Evolutionary conservation across 2,329 filamentous ascomycete genomes (phyloP), one percentile per base, ranked within the genome.

Genomic region (Colletotrichum nymphaeae): DNA sequence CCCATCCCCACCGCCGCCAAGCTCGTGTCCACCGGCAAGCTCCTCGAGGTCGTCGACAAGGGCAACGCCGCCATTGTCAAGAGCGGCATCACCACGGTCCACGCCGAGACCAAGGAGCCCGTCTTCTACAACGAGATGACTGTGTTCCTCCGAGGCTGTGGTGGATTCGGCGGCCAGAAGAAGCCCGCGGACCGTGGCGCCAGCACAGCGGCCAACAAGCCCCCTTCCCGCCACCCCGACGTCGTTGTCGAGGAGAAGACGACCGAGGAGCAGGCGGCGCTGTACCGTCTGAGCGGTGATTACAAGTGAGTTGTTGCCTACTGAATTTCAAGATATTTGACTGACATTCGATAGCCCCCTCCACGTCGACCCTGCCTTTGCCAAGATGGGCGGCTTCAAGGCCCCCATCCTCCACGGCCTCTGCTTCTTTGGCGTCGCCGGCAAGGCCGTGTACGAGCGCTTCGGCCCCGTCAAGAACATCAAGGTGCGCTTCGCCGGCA

Each of bases 11-110:
- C 95, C 37, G 89, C 92, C 68, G 95, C 90, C 63, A 92, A 91
- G 70, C 92, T 97, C 63, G 83, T 94, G 78, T 94, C 93, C 70
- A 91, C 92, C 80, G 93, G 92, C 73, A 92, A 92, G 82, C 92
- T 99, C 71, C 90, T 99, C 75, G 97, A 99, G 83, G 96, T 98
- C 11, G 90, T 98, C 60, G 97, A 99, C 88, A 99, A 98, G 90
- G 96, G 96, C 79, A 93, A 91, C 77, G 95, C 95, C 22, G 95
- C 95, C 74, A 88, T 98, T 69, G 90, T 97, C 69, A 93, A 95
- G 79, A 91, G 89, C 24, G 94, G 93, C 76, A 92, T 93, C 77
- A 94, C 92, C 42, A 98, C 97, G 58, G 92, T 95, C 82, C 92
- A 98, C 81, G 94, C 94, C 72, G 92, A 91, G 77, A 97, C 92